Conservation (phyloP, 148 eudicot genomes). For the Rheum nobile region DNA sequence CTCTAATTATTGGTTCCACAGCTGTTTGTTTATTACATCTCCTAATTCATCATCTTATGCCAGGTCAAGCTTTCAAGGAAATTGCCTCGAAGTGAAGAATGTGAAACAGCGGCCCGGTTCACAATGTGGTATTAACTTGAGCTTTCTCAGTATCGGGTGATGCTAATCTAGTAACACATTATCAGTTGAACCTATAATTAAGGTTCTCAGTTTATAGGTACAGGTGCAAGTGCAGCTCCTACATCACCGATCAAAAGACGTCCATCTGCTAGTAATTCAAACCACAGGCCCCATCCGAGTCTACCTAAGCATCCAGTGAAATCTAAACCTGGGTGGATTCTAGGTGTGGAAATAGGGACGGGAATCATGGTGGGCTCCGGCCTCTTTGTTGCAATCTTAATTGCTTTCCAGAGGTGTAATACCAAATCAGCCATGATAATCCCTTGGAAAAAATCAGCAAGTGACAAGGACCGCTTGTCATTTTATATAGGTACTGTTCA, state of each 20-base stretch:
- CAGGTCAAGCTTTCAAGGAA: constrained; percentile 82
- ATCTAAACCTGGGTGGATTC: constrained; percentile 68
- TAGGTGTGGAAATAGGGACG: constrained; percentile 67
- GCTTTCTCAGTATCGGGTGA: not conserved
- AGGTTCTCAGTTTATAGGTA: not conserved
- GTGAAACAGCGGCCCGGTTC: constrained; percentile 52
- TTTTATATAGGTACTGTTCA: constrained; percentile 39
- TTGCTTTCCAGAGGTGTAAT: constrained; percentile 43
- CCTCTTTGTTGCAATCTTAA: constrained; percentile 36
- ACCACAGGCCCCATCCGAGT: constrained; percentile 26
- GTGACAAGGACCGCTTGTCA: constrained; percentile 50
- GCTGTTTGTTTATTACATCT: not conserved
- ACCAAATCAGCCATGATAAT: constrained; percentile 52
- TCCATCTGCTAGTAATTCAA: constrained; percentile 16
- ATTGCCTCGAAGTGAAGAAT: constrained; percentile 66
- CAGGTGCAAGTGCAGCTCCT: not conserved
- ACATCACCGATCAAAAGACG: constrained; percentile 33
- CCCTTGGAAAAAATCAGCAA: constrained; percentile 80
- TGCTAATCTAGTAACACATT: not conserved
- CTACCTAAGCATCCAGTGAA: constrained; percentile 27
- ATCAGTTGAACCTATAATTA: not conserved
- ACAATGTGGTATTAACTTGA: constrained; percentile 52
- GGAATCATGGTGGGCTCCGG: constrained; percentile 61
- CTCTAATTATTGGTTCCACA: not conserved
- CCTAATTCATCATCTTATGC: not conserved